Evolutionary conservation across 331 rosid genomes (phyloP).

Genomic region (Dryas integrifolia): DNA sequence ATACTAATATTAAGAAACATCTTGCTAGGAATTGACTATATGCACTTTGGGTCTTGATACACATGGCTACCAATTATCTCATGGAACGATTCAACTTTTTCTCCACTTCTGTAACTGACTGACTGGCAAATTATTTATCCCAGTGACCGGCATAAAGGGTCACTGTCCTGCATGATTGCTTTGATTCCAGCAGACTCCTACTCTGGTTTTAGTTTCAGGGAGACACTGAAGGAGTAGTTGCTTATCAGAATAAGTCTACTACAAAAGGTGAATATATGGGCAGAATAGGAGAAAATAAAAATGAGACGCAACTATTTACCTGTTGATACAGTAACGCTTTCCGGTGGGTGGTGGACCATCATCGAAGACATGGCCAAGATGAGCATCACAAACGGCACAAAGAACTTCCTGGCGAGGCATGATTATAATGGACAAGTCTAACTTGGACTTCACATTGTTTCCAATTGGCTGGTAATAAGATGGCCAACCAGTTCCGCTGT

Average conservation of each 20-base stretch:
- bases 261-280: neutral
- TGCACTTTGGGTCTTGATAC: neutral
- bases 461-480: constrained; percentile 81
- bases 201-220: constrained; percentile 66
- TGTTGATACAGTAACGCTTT: constrained; percentile 86
- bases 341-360: constrained; percentile 94
- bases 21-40: neutral
- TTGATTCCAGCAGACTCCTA: constrained; percentile 21
- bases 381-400: constrained; percentile 81
- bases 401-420: constrained; percentile 96
- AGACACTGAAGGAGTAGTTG: constrained; percentile 52
- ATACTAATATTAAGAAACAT: no score
- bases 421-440: constrained; percentile 73
- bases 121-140: neutral
- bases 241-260: constrained; percentile 22
- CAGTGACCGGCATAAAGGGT: neutral
- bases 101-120: neutral
- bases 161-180: neutral
- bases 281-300: neutral
- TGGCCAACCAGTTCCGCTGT: constrained; percentile 99
- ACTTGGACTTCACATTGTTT: constrained; percentile 67
- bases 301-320: constrained; percentile 34
- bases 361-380: constrained; percentile 92
- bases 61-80: neutral
- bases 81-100: neutral